These are phyloP conservation scores for Beauveria sp. DNA, from an alignment of 2,329 filamentous ascomycete species.

Conservation along the genomic window DNA sequence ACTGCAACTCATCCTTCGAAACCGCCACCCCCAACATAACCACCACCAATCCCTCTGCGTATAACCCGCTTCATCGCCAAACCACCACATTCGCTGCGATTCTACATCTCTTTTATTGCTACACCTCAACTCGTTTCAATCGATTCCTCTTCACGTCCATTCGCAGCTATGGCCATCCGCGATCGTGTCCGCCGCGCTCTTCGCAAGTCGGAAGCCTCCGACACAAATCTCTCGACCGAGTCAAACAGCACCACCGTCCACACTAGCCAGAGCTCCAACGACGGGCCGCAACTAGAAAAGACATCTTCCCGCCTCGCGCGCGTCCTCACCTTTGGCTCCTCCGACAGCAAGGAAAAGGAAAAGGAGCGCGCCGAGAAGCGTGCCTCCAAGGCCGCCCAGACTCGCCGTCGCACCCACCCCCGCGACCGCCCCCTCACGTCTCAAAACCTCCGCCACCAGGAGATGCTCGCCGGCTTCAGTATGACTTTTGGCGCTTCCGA, in stretches of 20 bases:
- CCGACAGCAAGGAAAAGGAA: constrained; percentile 13
- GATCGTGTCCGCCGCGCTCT: constrained; percentile 34
- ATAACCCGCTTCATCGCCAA: not conserved
- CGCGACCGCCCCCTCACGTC: constrained; percentile 38
- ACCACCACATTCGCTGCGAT: not conserved
- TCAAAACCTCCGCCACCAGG: constrained; percentile 39
- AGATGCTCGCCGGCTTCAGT: constrained; percentile 38
- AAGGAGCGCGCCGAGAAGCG: constrained; percentile 14
- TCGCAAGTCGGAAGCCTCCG: constrained; percentile 29
- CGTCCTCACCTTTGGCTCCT: constrained; percentile 24
- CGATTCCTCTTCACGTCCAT: not conserved
- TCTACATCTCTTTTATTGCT: not conserved
- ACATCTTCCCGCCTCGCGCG: constrained; percentile 23
- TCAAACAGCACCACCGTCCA: constrained; percentile 23
- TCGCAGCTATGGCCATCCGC: constrained; percentile 34
- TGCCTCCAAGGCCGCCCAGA: constrained; percentile 14
- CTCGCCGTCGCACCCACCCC: constrained; percentile 26
- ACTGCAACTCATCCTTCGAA: not conserved
- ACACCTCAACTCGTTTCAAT: not conserved
- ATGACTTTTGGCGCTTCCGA: constrained; percentile 37
- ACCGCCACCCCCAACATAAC: constrained; percentile 1
- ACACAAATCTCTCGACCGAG: constrained; percentile 25
- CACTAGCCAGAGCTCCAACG: constrained; percentile 17
- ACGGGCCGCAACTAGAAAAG: constrained; percentile 24
- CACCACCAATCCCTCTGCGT: not conserved